Percentiles rank a stretch among this genome's conserved stretches.
Evolutionary conservation across 2,329 filamentous ascomycete genomes (phyloP).

Genomic region (Beauveria scarabaeidicola): DNA sequence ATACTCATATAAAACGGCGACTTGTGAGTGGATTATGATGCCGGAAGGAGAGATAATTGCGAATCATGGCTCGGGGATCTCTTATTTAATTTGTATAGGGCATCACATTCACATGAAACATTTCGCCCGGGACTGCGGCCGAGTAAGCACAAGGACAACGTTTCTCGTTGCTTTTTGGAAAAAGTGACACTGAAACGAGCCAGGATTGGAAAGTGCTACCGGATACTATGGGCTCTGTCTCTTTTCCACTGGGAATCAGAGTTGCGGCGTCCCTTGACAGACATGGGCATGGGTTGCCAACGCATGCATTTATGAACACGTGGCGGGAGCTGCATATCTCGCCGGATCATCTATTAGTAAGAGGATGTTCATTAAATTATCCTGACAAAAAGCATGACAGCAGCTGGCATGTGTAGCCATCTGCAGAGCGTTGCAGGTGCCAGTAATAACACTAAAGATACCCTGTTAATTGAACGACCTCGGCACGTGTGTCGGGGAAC

Average conservation of each 20-base stretch:
- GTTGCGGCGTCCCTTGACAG: neutral
- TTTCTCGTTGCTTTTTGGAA: neutral
- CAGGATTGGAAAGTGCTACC: neutral
- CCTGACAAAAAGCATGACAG: neutral
- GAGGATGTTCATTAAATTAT: neutral
- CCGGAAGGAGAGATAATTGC: neutral
- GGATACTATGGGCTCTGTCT: neutral
- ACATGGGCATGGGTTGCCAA: neutral
- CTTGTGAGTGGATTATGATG: neutral
- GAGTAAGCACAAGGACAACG: neutral
- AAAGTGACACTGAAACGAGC: neutral
- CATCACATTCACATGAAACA: neutral
- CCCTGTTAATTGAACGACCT: neutral
- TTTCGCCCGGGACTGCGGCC: neutral
- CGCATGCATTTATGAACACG: neutral
- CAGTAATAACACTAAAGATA: neutral
- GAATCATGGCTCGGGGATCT: neutral
- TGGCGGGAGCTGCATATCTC: neutral
- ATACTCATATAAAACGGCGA: neutral
- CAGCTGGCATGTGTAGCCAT: neutral
- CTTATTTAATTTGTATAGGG: neutral
- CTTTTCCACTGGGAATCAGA: neutral
- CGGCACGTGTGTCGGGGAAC: no score
- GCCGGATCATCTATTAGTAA: neutral
- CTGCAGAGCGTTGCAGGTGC: neutral